These are phyloP conservation scores for Trichoderma sp. DNA, from an alignment of 2,329 filamentous ascomycete genomes.

Conservation along the genomic window DNA sequence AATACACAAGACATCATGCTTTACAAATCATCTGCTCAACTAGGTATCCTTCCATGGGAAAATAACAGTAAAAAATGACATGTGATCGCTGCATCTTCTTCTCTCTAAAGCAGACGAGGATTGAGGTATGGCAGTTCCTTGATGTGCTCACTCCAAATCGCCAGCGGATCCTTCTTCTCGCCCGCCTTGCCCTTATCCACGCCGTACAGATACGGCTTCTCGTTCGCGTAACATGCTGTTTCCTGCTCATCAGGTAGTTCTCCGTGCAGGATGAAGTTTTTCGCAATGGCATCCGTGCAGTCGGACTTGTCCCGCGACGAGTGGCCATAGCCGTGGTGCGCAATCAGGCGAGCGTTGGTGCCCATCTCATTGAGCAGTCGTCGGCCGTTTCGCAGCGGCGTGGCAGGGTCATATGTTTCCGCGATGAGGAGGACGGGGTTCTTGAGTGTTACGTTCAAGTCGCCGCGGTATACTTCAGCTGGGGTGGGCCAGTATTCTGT, in stretches of 20 bases:
- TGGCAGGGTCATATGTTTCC: constrained; percentile 50
- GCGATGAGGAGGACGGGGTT: constrained; percentile 47
- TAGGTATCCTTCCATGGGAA: neutral
- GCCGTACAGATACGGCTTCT: constrained; percentile 47
- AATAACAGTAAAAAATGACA: neutral
- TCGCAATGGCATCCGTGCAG: constrained; percentile 44
- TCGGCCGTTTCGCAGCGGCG: constrained; percentile 47
- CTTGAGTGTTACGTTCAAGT: constrained; percentile 42
- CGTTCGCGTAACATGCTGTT: constrained; percentile 45
- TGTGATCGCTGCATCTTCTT: neutral
- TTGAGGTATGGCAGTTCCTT: constrained; percentile 7
- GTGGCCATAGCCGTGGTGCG: constrained; percentile 50
- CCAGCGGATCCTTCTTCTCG: constrained; percentile 16
- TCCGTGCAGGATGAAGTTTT: constrained; percentile 41
- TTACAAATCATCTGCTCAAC: neutral
- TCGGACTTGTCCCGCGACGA: constrained; percentile 43
- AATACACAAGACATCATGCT: neutral
- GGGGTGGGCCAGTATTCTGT: constrained; percentile 43
- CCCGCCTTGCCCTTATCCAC: constrained; percentile 17
- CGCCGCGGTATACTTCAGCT: constrained; percentile 47
- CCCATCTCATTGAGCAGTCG: constrained; percentile 46
- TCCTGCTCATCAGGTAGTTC: constrained; percentile 40
- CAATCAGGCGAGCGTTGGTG: constrained; percentile 45
- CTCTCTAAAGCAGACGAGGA: neutral
- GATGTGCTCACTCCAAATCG: constrained; percentile 25